Percentiles rank a stretch among this genome's conserved stretches.
These are phyloP conservation scores for Heliamphora pulchella DNA, from an alignment of 179 eudicot species.

Conservation along the genomic window DNA sequence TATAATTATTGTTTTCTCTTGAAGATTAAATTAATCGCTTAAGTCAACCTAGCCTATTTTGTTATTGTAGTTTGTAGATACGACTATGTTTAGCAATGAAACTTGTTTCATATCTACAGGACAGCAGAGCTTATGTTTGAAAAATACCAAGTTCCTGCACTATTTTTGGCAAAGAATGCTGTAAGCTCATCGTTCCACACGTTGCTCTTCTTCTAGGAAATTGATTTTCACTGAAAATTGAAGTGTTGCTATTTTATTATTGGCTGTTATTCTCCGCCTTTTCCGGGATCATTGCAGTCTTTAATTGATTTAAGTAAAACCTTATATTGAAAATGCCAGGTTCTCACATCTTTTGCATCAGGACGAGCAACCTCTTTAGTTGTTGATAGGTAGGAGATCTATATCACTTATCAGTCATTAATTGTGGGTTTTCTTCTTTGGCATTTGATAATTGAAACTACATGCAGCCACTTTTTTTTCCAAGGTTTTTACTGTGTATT, in stretches of 20 bases:
- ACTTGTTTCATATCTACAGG: constrained; percentile 45
- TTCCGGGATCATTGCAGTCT: constrained; percentile 14
- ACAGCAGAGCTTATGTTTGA: constrained; percentile 97
- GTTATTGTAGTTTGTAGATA: constrained; percentile 1
- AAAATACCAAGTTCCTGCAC: constrained; percentile 89
- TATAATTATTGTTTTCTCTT: neutral
- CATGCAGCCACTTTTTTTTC: neutral
- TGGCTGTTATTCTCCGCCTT: constrained; percentile 10
- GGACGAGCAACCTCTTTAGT: constrained; percentile 92
- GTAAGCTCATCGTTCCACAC: constrained; percentile 41
- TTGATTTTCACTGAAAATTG: neutral
- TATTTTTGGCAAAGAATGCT: constrained; percentile 94
- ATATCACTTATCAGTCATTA: neutral
- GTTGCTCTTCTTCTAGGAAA: neutral
- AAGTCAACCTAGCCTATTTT: constrained; percentile 1
- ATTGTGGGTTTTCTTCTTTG: neutral
- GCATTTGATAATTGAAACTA: neutral
- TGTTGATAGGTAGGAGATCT: constrained; percentile 65
- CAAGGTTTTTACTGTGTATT: neutral
- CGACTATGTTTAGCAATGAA: constrained; percentile 11
- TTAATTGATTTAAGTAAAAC: constrained; percentile 8
- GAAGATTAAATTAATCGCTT: neutral
- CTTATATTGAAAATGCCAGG: constrained; percentile 39
- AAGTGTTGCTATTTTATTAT: neutral
- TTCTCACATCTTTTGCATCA: constrained; percentile 95